Evolutionary conservation across 768 basidiomycete species (phyloP), one percentile per base, ranked within the genome.

Genomic region (Exsudoporus frostii): DNA sequence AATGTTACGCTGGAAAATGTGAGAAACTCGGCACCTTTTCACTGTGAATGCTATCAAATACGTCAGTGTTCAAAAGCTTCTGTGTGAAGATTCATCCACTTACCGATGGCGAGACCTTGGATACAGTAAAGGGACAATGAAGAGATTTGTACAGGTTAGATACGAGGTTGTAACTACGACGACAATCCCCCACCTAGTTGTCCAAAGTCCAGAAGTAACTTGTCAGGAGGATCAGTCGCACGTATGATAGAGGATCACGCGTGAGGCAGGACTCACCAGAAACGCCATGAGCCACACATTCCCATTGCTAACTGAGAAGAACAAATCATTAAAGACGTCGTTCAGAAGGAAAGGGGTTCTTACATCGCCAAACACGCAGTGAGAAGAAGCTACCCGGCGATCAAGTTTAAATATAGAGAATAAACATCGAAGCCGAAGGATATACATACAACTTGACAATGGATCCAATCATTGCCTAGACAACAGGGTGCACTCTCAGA

Each of bases 331-430:
- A 3, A 29, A 27, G 14, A n/a, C 36, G 38, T 30, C 11, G 32
- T 34, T 19, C 36, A 10, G 7, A 17, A 45, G 15, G 8, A 53
- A n/a, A 63, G 44, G 25, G 70, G 58, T 48, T 14, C 68, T 53
- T 65, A 84, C 83, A 85, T 66, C 82, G 68, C 82, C 82, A 85
- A 13, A 85, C 83, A 14, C 83, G 79, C 67, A 84, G 70, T 1
- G 80, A 73, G 53, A 83, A 85, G 45, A 76, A 74, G 36, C 82
- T 85, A 46, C n/a, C 32, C 24, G 44, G 25, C 3, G 22, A 32
- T 48, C 9, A 45, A 32, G 33, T 38, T 13, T 20, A 22, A 46
- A 42, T 22, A 29, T 19, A 14, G 7, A 20, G n/a, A 40, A 55
- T 6, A 17, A 22, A 24, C 6, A 4, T 7, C 15, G 42, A 24